Percentiles rank a stretch among this genome's conserved stretches.
Conservation (phyloP, 768 basidiomycete species). For the Mycena galopus region DNA sequence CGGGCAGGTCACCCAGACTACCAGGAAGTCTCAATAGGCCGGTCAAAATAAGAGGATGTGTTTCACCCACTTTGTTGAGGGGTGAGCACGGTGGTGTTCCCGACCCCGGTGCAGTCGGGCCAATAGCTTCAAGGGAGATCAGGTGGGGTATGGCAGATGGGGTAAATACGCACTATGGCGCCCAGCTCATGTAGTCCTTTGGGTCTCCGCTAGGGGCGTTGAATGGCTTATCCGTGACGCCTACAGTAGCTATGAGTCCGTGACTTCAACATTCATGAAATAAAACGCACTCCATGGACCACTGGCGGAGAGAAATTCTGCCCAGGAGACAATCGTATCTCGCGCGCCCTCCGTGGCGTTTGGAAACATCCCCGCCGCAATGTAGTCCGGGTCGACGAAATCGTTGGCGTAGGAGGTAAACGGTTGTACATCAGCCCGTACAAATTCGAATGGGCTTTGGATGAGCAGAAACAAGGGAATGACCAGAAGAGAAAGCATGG, state of each 20-base stretch:
- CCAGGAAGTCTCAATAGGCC: background rate
- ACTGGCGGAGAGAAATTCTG: conserved; percentile 52
- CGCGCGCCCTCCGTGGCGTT: conserved; percentile 60
- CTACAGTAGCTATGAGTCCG: conserved; percentile 44
- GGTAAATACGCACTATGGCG: conserved; percentile 67
- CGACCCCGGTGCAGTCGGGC: conserved; percentile 72
- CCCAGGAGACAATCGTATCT: conserved; percentile 61
- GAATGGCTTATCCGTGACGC: conserved; percentile 62
- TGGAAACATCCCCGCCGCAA: conserved; percentile 57
- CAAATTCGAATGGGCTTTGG: conserved; percentile 22
- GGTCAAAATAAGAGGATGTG: background rate
- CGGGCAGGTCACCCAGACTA: conserved; percentile 71
- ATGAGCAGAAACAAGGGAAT: conserved; percentile 34
- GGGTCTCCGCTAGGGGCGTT: conserved; percentile 64
- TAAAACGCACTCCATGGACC: conserved; percentile 69
- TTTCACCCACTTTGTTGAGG: conserved; percentile 59
- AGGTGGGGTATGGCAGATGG: background rate
- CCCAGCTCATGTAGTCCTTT: conserved; percentile 79
- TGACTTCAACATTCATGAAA: background rate
- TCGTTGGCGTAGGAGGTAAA: conserved; percentile 65
- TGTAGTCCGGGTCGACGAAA: conserved; percentile 66
- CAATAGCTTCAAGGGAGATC: conserved; percentile 58
- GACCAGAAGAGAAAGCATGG: conserved; percentile 43
- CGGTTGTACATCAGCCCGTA: conserved; percentile 37
- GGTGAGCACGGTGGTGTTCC: conserved; percentile 69